Base-by-base conservation (phyloP, 2,329 filamentous ascomycete species). In the Hortaea werneckii region DNA sequence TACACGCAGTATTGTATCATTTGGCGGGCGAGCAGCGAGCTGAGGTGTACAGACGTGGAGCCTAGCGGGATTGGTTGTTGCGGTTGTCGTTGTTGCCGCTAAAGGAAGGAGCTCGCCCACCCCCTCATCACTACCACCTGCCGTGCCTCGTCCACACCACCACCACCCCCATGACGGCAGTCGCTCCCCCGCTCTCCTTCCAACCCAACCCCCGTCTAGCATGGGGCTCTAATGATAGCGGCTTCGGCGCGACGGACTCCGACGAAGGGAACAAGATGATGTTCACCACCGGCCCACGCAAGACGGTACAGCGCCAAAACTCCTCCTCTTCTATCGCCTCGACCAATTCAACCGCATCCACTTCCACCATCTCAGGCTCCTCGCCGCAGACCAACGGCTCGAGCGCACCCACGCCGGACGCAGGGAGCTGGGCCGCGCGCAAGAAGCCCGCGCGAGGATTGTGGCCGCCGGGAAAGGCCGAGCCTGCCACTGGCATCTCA, bases 321-420 rank as follows among this genome's bases (percentile, higher is more conserved):
- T 96, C 90, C 32, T 92, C 87, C 48, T 94, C 88, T 4, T 95
- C 89, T 40, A 75, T 94, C 53, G 70, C 73, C 46, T 81, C 79
- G 20, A 69, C 68, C 46, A 69, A 73, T 30, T 85, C 86, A 10
- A 79, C 80, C 42, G 78, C 72, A 37, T 79, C 82, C 2, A 35
- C 32, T n/a, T 35, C 32, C 4, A 85, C 83, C 45, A 71, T 85
- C 51, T 76, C 78, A 35, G 76, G 78, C 47, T 73, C 78, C 59
- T 72, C 76, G 42, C 72, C 77, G 27, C 79, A 79, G 59, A 62
- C 76, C 54, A 76, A 71, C 44, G 58, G 65, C 70, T 46, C 66
- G 37, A 46, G 68, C 67, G 37, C 72, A 46, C 54, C 66, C 70
- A 44, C 66, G 45, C 43, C 53, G 30, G 59, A 62, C 29, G 50